Evolutionary conservation across 805 yeast genomes (phyloP).

Genomic region (Sungouiella thailandica): DNA sequence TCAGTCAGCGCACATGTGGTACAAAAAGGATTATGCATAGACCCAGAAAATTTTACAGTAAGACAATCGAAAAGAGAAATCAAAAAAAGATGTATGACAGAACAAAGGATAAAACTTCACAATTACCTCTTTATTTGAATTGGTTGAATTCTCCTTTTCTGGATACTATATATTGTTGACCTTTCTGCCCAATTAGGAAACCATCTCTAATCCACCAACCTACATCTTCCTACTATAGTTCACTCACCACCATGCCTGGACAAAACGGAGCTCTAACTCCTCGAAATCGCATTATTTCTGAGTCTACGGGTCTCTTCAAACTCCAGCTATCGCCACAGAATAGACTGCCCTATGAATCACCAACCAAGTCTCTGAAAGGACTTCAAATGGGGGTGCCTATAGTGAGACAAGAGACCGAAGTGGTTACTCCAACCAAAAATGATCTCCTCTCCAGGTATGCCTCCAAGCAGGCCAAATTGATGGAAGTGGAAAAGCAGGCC

Average conservation of each 20-base stretch:
- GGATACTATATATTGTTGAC: conserved; percentile 7
- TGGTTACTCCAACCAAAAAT: conserved; percentile 1
- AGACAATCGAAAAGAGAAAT: too few relatives aligned
- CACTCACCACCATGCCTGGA: too few relatives aligned
- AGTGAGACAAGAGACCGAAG: background rate
- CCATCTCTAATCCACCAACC: background rate
- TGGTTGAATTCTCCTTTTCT: too few relatives aligned
- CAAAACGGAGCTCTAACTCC: background rate
- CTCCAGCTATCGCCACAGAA: conserved; percentile 27
- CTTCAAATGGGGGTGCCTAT: conserved; percentile 1
- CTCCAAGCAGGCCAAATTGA: conserved; percentile 48
- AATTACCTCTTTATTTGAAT: too few relatives aligned
- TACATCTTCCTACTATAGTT: background rate
- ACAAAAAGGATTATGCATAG: too few relatives aligned
- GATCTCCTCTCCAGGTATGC: conserved; percentile 31
- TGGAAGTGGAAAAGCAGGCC: conserved; percentile 43
- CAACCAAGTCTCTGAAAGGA: conserved; percentile 1
- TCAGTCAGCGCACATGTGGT: too few relatives aligned
- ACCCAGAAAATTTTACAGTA: too few relatives aligned
- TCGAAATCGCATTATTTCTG: conserved; percentile 37
- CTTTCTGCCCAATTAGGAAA: conserved; percentile 7
- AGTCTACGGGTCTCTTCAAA: conserved; percentile 47
- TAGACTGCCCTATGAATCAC: conserved; percentile 1
- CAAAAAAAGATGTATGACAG: too few relatives aligned
- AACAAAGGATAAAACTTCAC: too few relatives aligned